These are phyloP conservation scores for Mucor velutinosus DNA, from an alignment of 371 early-diverging fungal genomes.

Conservation along the genomic window DNA sequence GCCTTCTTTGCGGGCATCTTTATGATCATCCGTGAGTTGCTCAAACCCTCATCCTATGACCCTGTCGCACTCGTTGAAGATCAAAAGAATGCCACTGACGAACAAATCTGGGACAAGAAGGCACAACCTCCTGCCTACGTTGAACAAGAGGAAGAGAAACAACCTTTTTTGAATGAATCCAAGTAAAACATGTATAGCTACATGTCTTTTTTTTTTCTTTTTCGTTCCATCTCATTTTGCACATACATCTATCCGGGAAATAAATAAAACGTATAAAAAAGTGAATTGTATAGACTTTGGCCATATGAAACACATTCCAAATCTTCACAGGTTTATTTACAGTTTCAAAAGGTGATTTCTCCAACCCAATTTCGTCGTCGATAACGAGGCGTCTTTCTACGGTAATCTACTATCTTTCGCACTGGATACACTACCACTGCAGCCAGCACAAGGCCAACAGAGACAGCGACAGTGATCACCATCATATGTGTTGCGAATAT, in stretches of 20 bases:
- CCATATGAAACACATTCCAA: not conserved
- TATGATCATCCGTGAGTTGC: conserved; percentile 32
- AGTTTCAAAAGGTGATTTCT: conserved; percentile 32
- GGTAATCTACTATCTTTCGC: conserved; percentile 30
- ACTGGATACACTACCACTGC: conserved; percentile 31
- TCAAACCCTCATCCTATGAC: conserved; percentile 23
- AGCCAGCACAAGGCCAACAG: conserved; percentile 34
- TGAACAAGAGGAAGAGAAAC: conserved; percentile 37
- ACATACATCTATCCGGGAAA: not conserved
- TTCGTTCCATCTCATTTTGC: not conserved
- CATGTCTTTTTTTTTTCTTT: not conserved
- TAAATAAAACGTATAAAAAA: not conserved
- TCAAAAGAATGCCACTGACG: conserved; percentile 6
- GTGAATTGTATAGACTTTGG: not conserved
- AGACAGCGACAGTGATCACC: conserved; percentile 41
- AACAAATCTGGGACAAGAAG: conserved; percentile 21
- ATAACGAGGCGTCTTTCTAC: conserved; percentile 23
- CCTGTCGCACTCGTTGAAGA: conserved; percentile 19
- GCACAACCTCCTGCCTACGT: conserved; percentile 35
- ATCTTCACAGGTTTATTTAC: not conserved
- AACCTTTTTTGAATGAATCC: conserved; percentile 27
- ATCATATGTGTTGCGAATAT: conserved; percentile 41
- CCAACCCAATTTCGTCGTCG: conserved; percentile 36
- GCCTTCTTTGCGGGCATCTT: conserved; percentile 32
- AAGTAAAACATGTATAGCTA: not conserved